These are phyloP conservation scores for Calonectria crousiana DNA, from an alignment of 2,329 filamentous ascomycete genomes.

Conservation along the genomic window DNA sequence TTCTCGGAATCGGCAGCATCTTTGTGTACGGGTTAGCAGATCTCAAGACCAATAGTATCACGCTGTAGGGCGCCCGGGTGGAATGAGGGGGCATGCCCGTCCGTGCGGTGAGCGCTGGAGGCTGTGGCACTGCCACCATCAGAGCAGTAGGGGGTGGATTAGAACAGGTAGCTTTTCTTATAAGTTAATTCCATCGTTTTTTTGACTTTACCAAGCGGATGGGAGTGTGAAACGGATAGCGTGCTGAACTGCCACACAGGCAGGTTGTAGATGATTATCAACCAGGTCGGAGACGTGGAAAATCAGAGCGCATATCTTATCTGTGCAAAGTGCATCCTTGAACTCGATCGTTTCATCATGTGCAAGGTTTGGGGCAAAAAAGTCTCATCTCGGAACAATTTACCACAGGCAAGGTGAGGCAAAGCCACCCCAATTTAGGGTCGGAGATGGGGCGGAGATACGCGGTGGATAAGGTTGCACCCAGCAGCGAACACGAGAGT, in stretches of 20 bases:
- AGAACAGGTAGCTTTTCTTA: not conserved
- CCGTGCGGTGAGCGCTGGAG: not conserved
- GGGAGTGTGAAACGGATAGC: not conserved
- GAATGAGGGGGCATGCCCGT: not conserved
- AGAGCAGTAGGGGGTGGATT: not conserved
- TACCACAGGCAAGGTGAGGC: not conserved
- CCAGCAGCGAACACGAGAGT: not conserved
- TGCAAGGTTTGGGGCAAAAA: not conserved
- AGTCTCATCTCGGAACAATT: not conserved
- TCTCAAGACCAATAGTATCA: not conserved
- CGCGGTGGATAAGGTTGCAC: slow-evolving; percentile 1
- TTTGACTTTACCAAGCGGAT: not conserved
- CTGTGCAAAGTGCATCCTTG: not conserved
- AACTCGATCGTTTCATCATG: not conserved
- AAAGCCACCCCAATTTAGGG: not conserved
- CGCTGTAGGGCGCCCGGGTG: not conserved
- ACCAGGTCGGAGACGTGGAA: no score
- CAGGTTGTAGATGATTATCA: not conserved
- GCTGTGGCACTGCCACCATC: not conserved
- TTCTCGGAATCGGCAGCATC: slow-evolving; percentile 65
- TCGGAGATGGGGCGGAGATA: slow-evolving; percentile 14
- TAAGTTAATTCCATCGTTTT: not conserved
- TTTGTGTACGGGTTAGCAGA: slow-evolving; percentile 26
- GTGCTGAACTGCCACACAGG: not conserved
- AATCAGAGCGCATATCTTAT: not conserved